Percentiles rank a stretch among this genome's conserved stretches.
These are phyloP conservation scores for Cercophora scortea DNA, from an alignment of 495 filamentous ascomycete species.

Conservation along the genomic window DNA sequence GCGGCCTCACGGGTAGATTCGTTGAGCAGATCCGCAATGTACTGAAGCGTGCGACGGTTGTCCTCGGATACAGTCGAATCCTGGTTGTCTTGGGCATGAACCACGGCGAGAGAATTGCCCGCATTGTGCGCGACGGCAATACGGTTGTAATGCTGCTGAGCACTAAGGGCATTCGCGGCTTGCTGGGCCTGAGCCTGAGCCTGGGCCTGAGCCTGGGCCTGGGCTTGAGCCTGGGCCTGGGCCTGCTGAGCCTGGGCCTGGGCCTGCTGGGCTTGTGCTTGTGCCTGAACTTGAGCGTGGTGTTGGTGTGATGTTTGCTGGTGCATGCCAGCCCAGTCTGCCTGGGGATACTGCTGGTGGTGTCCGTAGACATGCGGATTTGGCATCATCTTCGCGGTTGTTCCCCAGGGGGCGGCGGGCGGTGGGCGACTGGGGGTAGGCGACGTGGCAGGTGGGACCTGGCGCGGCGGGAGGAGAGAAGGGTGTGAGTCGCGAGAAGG, in stretches of 20 bases:
- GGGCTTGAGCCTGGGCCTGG: slow-evolving; percentile 39
- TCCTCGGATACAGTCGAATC: slow-evolving; percentile 67
- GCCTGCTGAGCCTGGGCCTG: slow-evolving; percentile 52
- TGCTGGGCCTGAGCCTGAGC: slow-evolving; percentile 58
- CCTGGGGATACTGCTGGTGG: slow-evolving; percentile 71
- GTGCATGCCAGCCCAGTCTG: slow-evolving; percentile 73
- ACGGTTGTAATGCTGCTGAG: slow-evolving; percentile 67
- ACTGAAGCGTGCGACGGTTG: slow-evolving; percentile 82
- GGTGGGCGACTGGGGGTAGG: no score
- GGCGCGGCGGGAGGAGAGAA: no score
- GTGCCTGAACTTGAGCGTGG: slow-evolving; percentile 32
- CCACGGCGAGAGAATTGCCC: slow-evolving; percentile 37
- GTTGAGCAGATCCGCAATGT: slow-evolving; percentile 88
- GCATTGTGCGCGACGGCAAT: slow-evolving; percentile 57
- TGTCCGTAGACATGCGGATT: slow-evolving; percentile 47
- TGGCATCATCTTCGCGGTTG: slow-evolving; percentile 30
- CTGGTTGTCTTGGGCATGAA: slow-evolving; percentile 51
- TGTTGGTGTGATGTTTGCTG: slow-evolving; percentile 59
- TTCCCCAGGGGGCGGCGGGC: background rate
- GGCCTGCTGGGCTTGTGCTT: slow-evolving; percentile 50
- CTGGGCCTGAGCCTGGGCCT: slow-evolving; percentile 48
- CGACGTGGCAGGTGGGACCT: no score
- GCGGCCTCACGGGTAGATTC: slow-evolving; percentile 81
- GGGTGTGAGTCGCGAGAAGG: background rate
- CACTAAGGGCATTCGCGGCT: no score